phyloP scores from a whole-genome alignment of 305 asterid species.

The Fraxinus baroniana region DNA sequence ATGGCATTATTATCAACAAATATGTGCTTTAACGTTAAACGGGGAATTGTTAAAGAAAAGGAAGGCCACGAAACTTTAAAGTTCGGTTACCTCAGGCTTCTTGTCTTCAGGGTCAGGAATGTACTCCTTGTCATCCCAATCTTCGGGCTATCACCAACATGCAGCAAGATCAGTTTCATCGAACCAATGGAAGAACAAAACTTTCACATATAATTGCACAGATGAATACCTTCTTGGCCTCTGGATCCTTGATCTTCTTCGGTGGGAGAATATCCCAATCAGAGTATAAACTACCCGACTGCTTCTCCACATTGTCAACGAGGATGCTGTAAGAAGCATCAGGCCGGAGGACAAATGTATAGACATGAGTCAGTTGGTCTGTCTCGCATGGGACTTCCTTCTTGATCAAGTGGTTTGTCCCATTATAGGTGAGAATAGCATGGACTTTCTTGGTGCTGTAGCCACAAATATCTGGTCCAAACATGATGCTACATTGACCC shows the following conservation, averaged over 20 bases:
- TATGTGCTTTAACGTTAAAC: background rate
- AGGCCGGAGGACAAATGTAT: constrained; percentile 81
- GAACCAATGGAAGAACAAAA: background rate
- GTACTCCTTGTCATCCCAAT: constrained; percentile 43
- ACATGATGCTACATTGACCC: constrained; percentile 79
- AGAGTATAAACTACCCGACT: constrained; percentile 81
- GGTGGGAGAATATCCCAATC: constrained; percentile 94
- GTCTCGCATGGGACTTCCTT: constrained; percentile 99
- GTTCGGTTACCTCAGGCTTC: constrained; percentile 26
- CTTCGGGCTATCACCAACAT: constrained; percentile 70
- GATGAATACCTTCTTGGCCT: constrained; percentile 69
- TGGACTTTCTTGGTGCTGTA: constrained; percentile 89
- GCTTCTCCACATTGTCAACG: constrained; percentile 88
- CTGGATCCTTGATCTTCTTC: constrained; percentile 90
- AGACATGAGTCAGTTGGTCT: constrained; percentile 86
- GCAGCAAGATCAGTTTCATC: background rate
- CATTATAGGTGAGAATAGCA: constrained; percentile 79
- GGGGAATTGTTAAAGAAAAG: background rate
- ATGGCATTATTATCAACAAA: background rate
- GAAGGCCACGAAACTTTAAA: background rate
- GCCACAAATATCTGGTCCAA: constrained; percentile 99
- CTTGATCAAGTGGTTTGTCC: constrained; percentile 79
- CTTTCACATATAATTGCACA: background rate
- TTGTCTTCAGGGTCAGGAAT: too few species aligned
- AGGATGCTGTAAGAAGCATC: constrained; percentile 94